Conservation (phyloP, 306 rosid species). For the Ochetophila trinervis region DNA sequence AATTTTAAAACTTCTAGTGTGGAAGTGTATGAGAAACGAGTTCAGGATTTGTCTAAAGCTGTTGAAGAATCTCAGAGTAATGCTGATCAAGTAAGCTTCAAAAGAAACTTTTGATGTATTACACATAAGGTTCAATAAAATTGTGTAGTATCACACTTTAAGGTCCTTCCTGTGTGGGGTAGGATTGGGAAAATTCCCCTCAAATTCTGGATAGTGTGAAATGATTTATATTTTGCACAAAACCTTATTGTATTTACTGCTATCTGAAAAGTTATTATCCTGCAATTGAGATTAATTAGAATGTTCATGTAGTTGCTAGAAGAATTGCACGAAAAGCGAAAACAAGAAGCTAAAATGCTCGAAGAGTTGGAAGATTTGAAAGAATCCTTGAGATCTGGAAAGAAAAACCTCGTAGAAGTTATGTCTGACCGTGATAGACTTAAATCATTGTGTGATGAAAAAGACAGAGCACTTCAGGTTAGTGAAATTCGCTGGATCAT, state of each 20-base stretch:
- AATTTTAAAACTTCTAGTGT: slow-evolving; percentile 47
- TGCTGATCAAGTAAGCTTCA: slow-evolving; percentile 63
- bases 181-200: no score
- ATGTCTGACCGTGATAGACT: slow-evolving; percentile 50
- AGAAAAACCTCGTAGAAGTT: slow-evolving; percentile 53
- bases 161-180: no score
- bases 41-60: slow-evolving; percentile 70
- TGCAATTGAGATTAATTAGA: slow-evolving; percentile 23
- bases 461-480: slow-evolving; percentile 78
- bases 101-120: slow-evolving; percentile 13
- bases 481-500: slow-evolving; percentile 21
- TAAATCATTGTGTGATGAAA: slow-evolving; percentile 52
- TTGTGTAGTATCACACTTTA: no score
- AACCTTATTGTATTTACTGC: background rate
- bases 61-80: slow-evolving; percentile 78
- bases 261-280: background rate
- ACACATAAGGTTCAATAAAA: background rate
- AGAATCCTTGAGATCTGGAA: slow-evolving; percentile 54
- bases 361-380: slow-evolving; percentile 68
- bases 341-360: slow-evolving; percentile 51
- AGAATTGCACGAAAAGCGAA: slow-evolving; percentile 61
- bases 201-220: no score
- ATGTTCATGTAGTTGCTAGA: slow-evolving; percentile 53
- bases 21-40: slow-evolving; percentile 59
- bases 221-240: background rate